Conservation (phyloP, 345 rosid species). For the Anastatica hierochuntica region DNA sequence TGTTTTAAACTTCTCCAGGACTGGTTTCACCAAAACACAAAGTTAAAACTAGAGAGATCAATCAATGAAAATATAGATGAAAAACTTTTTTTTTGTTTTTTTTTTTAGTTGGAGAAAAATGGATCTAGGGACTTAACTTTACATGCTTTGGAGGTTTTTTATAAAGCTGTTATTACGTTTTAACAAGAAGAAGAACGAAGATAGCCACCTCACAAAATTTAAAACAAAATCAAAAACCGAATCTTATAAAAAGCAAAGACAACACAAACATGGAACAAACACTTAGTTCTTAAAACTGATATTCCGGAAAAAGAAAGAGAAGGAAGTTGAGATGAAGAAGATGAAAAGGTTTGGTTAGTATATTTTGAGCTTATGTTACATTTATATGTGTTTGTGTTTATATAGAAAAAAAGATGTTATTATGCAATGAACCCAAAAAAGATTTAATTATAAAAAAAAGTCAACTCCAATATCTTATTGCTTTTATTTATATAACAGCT, state of each 20-base stretch:
- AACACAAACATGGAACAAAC: conserved; percentile 8
- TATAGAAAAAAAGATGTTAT: conserved; percentile 3
- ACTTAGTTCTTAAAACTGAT: too few species aligned
- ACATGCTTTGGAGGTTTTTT: conserved; percentile 29
- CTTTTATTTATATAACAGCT: conserved; percentile 12
- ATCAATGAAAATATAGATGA: conserved; percentile 2
- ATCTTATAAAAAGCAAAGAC: conserved; percentile 18
- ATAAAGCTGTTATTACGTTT: conserved; percentile 22
- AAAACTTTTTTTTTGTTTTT: not conserved
- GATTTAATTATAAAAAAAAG: conserved; percentile 8
- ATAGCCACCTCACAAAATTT: conserved; percentile 11
- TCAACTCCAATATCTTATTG: conserved; percentile 24
- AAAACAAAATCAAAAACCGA: conserved; percentile 6
- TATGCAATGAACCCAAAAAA: conserved; percentile 20
- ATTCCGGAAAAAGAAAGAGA: conserved; percentile 2
- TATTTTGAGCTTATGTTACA: conserved; percentile 7
- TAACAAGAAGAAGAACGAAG: conserved; percentile 14
- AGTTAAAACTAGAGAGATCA: conserved; percentile 2
- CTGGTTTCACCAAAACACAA: conserved; percentile 7
- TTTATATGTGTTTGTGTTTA: conserved; percentile 17
- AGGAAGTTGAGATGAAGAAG: not conserved
- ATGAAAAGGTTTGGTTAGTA: conserved; percentile 10
- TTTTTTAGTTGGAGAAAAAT: not conserved
- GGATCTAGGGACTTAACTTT: conserved; percentile 10
- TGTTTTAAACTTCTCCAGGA: conserved; percentile 41